Evolutionary conservation across 345 rosid genomes (phyloP), one percentile per base, ranked within the genome.

Genomic region (Fremontodendron californicum): DNA sequence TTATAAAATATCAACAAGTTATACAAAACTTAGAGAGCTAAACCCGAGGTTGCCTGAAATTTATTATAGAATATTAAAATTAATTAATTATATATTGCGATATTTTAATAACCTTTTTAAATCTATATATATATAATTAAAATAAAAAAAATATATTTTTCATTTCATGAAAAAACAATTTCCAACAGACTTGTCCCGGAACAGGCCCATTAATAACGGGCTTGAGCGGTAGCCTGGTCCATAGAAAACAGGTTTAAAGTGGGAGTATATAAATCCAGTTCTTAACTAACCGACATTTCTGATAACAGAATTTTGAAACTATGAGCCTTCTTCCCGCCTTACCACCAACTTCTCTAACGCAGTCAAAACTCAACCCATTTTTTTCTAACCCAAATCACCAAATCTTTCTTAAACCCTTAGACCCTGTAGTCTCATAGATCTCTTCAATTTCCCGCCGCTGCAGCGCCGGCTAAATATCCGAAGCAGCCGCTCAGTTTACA

Each of bases 391-490:
- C 63, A 63, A 76, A 52, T 51, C 81, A 64, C 6, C 70, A 74
- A 67, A 35, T 81, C 42, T 63, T 74, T 71, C 29, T 67, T 43
- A 64, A 77, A 35, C 69, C 79, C 52, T 3, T 64, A 13, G 87
- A 85, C 35, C 79, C 82, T 46, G 76, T 63, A 8, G 86, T 92
- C 78, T 84, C 83, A 82, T 92, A 93, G 93, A 94, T 94, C 67
- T 86, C 90, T 73, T 89, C 94, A 57, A 87, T 92, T 67, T 83
- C 92, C 72, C 89, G 88, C 67, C 88, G 66, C 79, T 84, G 94
- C 84, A 89, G 89, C 75, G 77, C 71, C n/a, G 92, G 98, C 73
- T 87, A 74, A 9, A 62, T 92, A 19, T 71, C 79, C 16, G 78
- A 85, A 55, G 96, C 98, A 9, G 87, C 84, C 13, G 57, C 61